Percentiles rank a stretch among this genome's conserved stretches.
Conservation (phyloP, 1,284 basidiomycete species). For the Austroboletus novae-zelandiae region DNA sequence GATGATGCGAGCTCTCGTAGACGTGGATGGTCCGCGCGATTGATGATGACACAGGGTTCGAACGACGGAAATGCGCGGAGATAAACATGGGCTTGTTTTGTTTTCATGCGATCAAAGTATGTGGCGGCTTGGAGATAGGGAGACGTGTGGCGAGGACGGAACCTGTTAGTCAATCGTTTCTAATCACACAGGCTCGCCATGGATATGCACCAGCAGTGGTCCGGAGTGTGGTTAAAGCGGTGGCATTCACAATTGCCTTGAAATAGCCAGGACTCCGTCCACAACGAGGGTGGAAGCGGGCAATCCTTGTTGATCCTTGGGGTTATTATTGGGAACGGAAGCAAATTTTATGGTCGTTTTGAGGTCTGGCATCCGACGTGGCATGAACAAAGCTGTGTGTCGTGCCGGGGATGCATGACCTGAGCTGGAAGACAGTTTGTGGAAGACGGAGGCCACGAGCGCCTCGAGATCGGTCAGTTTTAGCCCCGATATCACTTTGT, state of each 20-base stretch:
- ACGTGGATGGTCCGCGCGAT: conserved; percentile 49
- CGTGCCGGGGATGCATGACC: no score
- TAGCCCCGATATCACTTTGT: conserved; percentile 10
- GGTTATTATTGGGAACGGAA: conserved; percentile 53
- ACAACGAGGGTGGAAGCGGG: conserved; percentile 77
- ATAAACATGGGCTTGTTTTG: conserved; percentile 28
- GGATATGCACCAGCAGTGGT: conserved; percentile 46
- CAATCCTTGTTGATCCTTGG: conserved; percentile 51
- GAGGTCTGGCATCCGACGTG: conserved; percentile 48
- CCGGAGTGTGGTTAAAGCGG: conserved; percentile 71
- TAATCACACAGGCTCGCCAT: no score
- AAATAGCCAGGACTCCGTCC: conserved; percentile 64
- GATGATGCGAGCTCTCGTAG: conserved; percentile 39
- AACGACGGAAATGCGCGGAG: conserved; percentile 52
- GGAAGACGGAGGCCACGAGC: conserved; percentile 58
- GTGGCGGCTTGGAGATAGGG: no score
- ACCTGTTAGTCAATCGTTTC: no score
- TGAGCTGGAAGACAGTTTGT: conserved; percentile 30
- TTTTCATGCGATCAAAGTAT: no score
- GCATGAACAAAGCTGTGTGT: conserved; percentile 70
- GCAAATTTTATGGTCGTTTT: conserved; percentile 72
- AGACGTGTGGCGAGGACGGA: no score
- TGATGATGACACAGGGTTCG: conserved; percentile 56
- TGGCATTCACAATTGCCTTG: conserved; percentile 74
- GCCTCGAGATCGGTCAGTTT: conserved; percentile 43